Base-by-base conservation (phyloP, 257 asterid genomes). In the Handroanthus guayacan region DNA sequence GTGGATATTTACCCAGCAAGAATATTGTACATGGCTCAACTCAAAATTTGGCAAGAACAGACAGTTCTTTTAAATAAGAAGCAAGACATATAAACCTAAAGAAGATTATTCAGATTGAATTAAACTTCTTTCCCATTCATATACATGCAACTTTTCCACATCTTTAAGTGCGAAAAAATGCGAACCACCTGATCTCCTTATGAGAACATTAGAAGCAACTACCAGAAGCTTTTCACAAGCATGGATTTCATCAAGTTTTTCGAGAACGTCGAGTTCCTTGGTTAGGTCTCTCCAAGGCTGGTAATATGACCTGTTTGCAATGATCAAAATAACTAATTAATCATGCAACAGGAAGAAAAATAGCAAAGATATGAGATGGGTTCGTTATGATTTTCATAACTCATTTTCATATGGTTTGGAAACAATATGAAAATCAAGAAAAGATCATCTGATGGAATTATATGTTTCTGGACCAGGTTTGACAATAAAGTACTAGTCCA, bases 281-380 rank as follows among this genome's bases (percentile, higher is more conserved):
- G 94, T 84, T n/a, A 50, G 82, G 72, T 89, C 93, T 79, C 85
- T 85, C 92, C 97, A 87, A 13, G 94, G 88, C 88, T 89, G 87
- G 86, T 84, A 75, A 77, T 80, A 92, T 61, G 97, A 84, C 99
- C 99, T 94, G 89, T n/a, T n/a, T 51, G 37, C 75, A 80, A 58
- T 11, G 14, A 41, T 16, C 43, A 31, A 6, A 20, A 43, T 39
- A 56, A 44, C 16, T 67, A 13, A 14, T 17, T 38, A 16, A 67
- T 25, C n/a, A 31, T 34, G 70, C 37, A 17, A 69, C 20, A 3
- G 20, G 47, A 11, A 36, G 9, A 39, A 16, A 41, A 51, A 58
- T 6, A 9, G 47, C 54, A 36, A 11, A 38, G 12, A 69, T n/a
- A n/a, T n/a, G n/a, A n/a, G n/a, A n/a, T n/a, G n/a, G n/a, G n/a